phyloP scores from a whole-genome alignment of 1,284 basidiomycete species.

The Leccinum holopus region DNA sequence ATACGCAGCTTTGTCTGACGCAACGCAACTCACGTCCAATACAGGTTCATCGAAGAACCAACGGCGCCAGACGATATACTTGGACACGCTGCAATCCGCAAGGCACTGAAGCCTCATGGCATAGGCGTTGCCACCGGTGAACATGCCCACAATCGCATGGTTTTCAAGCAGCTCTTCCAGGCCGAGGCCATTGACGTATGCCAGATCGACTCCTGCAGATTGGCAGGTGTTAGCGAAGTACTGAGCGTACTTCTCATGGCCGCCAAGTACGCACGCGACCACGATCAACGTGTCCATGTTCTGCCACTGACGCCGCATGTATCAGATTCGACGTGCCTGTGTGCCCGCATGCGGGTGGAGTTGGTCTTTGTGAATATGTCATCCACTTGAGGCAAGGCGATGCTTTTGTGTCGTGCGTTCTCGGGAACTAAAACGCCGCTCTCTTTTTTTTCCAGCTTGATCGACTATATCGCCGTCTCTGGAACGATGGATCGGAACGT shows the following conservation, averaged over 20 bases:
- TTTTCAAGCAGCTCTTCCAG: constrained; percentile 96
- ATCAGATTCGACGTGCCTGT: constrained; percentile 79
- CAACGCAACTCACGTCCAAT: constrained; percentile 3
- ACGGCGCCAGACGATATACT: constrained; percentile 91
- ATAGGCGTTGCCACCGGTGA: constrained; percentile 97
- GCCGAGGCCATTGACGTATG: constrained; percentile 88
- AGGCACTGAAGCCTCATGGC: constrained; percentile 75
- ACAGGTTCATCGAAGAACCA: constrained; percentile 93
- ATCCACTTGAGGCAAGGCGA: constrained; percentile 67
- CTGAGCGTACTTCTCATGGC: constrained; percentile 92
- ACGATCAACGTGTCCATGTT: background rate
- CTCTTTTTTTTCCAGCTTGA: constrained; percentile 49
- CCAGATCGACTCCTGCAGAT: constrained; percentile 92
- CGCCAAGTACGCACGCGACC: constrained; percentile 63
- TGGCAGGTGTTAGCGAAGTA: constrained; percentile 93
- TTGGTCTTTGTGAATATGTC: constrained; percentile 93
- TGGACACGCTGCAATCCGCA: constrained; percentile 81
- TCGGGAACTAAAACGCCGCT: background rate
- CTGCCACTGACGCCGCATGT: constrained; percentile 15
- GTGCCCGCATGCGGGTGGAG: constrained; percentile 94
- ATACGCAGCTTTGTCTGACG: constrained; percentile 12
- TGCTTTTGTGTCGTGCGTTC: constrained; percentile 11
- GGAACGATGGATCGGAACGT: constrained; percentile 94
- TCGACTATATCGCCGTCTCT: constrained; percentile 91
- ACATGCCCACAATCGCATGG: constrained; percentile 93